A percentile compares a stretch with the other conserved stretches of the same genome.
phyloP scores from a whole-genome alignment of 2,329 filamentous ascomycete species.

The Trichoderma koningiopsis region DNA sequence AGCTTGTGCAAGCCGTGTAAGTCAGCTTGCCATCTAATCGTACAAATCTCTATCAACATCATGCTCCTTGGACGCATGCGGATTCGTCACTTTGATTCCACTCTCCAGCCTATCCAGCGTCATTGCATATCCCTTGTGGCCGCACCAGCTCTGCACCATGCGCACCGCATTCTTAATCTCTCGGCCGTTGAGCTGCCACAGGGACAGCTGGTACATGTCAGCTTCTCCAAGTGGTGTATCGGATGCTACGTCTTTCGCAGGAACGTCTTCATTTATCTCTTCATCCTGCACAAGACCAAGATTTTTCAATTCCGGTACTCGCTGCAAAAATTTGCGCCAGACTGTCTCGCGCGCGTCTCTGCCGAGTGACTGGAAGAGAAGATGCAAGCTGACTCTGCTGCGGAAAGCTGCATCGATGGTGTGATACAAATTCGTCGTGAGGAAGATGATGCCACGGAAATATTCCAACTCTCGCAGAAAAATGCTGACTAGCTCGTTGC shows the following conservation, averaged over 20 bases:
- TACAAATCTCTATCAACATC: conserved; percentile 36
- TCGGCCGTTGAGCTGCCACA: conserved; percentile 48
- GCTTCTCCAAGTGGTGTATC: conserved; percentile 35
- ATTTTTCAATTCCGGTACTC: conserved; percentile 34
- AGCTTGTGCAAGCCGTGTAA: background rate
- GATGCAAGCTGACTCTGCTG: conserved; percentile 50
- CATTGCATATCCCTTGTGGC: conserved; percentile 47
- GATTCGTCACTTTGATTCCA: conserved; percentile 50
- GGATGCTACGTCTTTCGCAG: background rate
- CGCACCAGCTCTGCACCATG: conserved; percentile 50
- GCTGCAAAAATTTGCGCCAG: conserved; percentile 51
- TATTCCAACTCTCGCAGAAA: conserved; percentile 51
- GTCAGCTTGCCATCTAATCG: conserved; percentile 25
- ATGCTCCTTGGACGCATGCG: conserved; percentile 43
- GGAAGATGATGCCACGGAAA: conserved; percentile 48
- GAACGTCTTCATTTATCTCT: conserved; percentile 17
- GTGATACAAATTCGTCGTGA: conserved; percentile 48
- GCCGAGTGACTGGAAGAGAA: conserved; percentile 47
- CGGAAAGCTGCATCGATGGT: conserved; percentile 50
- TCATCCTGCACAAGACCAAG: background rate
- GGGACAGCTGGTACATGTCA: conserved; percentile 43
- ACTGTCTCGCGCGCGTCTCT: conserved; percentile 43
- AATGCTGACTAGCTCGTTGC: conserved; percentile 53
- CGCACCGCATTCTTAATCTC: conserved; percentile 53
- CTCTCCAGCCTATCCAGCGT: conserved; percentile 47